Evolutionary conservation across 257 asterid genomes (phyloP).

Genomic region (Solanum bukasovii): DNA sequence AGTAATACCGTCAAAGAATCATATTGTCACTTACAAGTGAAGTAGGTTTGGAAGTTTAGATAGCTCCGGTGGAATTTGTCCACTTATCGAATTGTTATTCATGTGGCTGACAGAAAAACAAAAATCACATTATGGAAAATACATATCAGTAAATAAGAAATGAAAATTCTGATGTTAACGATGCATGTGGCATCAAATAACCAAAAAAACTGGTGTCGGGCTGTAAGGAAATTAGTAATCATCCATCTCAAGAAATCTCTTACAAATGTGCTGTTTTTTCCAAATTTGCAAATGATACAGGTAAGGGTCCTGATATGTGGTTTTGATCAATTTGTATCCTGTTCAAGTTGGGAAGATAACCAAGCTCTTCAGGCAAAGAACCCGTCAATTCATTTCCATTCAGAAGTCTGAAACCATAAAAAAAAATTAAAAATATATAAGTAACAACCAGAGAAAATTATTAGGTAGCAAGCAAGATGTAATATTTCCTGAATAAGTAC

Average conservation of each 20-base stretch:
- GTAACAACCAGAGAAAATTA: not conserved
- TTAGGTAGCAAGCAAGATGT: not conserved
- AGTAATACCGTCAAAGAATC: not conserved
- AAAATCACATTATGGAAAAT: conserved; percentile 3
- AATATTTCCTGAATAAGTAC: not conserved
- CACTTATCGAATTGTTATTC: conserved; percentile 94
- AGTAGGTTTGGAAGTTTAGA: conserved; percentile 73
- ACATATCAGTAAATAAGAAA: not conserved
- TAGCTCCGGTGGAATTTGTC: conserved; percentile 74
- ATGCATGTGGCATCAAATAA: not conserved
- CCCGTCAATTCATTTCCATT: conserved; percentile 92
- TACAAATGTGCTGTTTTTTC: conserved; percentile 59
- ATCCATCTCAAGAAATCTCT: conserved; percentile 1
- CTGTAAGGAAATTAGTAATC: not conserved
- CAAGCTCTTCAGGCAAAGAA: conserved; percentile 87
- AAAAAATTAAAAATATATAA: not conserved
- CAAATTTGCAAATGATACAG: conserved; percentile 73
- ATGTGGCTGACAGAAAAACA: conserved; percentile 64
- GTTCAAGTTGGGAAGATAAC: conserved; percentile 65
- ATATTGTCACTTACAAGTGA: conserved; percentile 67
- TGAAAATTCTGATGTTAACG: not conserved
- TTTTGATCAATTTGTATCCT: conserved; percentile 95
- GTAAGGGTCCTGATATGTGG: conserved; percentile 75
- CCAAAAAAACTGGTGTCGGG: not conserved
- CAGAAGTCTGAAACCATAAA: conserved; percentile 57